Evolutionary conservation across 768 basidiomycete species (phyloP).

Genomic region (Tulasnella sp.): DNA sequence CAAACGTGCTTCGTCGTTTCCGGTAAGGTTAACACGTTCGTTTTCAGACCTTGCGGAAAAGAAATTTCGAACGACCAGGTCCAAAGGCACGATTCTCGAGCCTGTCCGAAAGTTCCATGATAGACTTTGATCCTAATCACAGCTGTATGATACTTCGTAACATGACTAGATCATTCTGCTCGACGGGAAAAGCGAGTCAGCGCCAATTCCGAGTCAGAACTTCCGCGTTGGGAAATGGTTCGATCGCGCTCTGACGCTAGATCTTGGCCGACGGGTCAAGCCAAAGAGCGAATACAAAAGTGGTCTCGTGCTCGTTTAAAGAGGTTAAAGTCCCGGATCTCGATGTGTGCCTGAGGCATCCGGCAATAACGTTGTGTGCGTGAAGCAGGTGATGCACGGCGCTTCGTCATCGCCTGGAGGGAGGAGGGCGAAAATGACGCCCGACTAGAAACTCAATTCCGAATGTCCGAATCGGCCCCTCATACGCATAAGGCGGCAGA

Average conservation of each 20-base stretch:
- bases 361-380: background rate
- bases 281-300: background rate
- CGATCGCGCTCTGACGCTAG: background rate
- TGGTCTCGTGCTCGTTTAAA: background rate
- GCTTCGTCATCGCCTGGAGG: background rate
- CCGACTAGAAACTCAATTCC: background rate
- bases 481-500: background rate
- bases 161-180: background rate
- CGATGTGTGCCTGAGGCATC: background rate
- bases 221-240: background rate
- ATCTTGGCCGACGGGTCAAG: background rate
- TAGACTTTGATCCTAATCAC: background rate
- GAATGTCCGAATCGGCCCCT: background rate
- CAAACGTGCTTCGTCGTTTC: background rate
- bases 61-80: background rate
- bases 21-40: background rate
- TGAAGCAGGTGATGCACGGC: background rate
- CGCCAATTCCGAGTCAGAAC: background rate
- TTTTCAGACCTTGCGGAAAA: background rate
- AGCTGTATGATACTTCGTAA: background rate
- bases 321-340: background rate
- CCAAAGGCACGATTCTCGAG: background rate
- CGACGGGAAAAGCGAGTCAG: background rate
- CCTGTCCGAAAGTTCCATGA: background rate
- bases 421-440: background rate